These are phyloP conservation scores for Microbotryum violaceum DNA, from an alignment of 1,284 basidiomycete species.

Conservation along the genomic window DNA sequence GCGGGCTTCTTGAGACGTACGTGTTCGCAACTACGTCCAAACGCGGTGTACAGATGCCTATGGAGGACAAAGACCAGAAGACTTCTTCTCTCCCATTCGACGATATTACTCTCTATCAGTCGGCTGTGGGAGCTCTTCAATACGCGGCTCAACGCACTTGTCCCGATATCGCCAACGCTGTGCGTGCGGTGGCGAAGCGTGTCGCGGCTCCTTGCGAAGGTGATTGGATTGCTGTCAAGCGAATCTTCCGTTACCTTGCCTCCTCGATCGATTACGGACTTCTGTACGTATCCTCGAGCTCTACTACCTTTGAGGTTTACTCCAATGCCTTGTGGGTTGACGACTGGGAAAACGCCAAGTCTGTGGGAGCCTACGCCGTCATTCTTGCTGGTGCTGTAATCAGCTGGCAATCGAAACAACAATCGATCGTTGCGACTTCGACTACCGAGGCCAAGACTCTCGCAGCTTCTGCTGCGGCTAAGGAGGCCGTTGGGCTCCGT, in stretches of 20 bases:
- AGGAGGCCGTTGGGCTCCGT: constrained; percentile 44
- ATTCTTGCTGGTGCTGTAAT: constrained; percentile 38
- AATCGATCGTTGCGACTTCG: constrained; percentile 41
- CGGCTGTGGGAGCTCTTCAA: too few species aligned
- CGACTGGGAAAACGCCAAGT: constrained; percentile 37
- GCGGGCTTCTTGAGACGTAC: neutral
- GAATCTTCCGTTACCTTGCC: constrained; percentile 3
- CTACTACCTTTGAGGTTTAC: constrained; percentile 41
- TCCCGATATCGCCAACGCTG: too few species aligned
- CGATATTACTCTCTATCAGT: too few species aligned
- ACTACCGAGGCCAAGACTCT: constrained; percentile 47
- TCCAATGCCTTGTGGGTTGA: constrained; percentile 46
- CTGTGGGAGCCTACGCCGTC: constrained; percentile 45
- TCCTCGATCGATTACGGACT: neutral
- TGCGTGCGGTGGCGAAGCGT: too few species aligned
- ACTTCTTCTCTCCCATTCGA: too few species aligned
- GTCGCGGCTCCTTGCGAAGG: neutral
- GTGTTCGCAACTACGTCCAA: neutral
- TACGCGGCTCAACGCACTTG: too few species aligned
- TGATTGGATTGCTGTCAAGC: constrained; percentile 7
- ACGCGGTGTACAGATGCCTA: too few species aligned
- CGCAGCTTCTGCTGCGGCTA: constrained; percentile 46
- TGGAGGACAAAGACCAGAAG: too few species aligned
- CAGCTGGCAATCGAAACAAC: constrained; percentile 44
- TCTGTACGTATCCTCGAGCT: too few species aligned